Evolutionary conservation across 306 rosid genomes (phyloP), one percentile per base, ranked within the genome.

Genomic region (Spatholobus suberectus): DNA sequence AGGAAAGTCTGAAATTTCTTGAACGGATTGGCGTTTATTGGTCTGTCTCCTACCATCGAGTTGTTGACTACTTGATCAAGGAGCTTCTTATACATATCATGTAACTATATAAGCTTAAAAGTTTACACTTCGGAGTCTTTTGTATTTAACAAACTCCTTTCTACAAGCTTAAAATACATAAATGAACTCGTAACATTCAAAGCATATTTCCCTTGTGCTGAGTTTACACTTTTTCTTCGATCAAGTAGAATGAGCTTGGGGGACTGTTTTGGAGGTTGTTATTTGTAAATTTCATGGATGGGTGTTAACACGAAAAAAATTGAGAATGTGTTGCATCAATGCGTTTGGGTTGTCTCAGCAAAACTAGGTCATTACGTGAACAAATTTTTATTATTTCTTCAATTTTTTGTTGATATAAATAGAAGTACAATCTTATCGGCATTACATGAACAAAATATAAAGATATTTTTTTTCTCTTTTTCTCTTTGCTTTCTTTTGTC

Each of bases 1-100:
- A 55, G 38, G 43, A 69, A 37, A 35, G 57, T 63, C 21, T 82
- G 77, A 54, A 55, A 9, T 75, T 82, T 75, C n/a, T 44, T 44
- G 54, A 71, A 57, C 8, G 49, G 66, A 49, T 34, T 29, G 17
- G n/a, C 15, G 27, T 27, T 72, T 17, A 8, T 49, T 29, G 43
- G 15, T 49, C 63, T 8, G 57, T 70, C 38, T 12, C 47, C 0
- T n/a, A 32, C 46, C 2, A 9, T 38, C 18, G 8, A 68, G 40
- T 68, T 68, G 8, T 20, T 68, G 23, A 43, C 6, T 13, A 1
- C 37, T 43, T 23, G 5, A 4, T 37, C 51, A 35, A 37, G 29
- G 49, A 35, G 49, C 47, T 62, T 17, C 14, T 34, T 32, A 34
- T 34, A 34, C 44, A 65, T 65, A 32, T 65, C 44, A 34, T 65